Conservation (phyloP, 805 yeast species). For the Soucietia sequanensis region DNA sequence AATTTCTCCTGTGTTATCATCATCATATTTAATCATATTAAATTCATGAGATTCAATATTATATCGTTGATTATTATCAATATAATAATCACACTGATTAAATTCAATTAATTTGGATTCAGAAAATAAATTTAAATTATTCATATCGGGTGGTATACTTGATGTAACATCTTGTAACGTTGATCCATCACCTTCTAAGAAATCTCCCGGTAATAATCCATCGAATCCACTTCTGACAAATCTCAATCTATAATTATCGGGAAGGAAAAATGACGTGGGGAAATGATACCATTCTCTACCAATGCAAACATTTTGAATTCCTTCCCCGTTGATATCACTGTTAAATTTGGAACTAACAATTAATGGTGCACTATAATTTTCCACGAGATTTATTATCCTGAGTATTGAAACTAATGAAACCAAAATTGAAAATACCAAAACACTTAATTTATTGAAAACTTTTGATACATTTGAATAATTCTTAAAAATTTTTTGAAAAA, state of each 20-base stretch:
- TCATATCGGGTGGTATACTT: conserved; percentile 62
- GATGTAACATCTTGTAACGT: conserved; percentile 36
- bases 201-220: conserved; percentile 89
- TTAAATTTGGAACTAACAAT: conserved; percentile 25
- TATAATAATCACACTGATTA: conserved; percentile 60
- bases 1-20: conserved; percentile 11
- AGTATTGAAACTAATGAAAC: conserved; percentile 31
- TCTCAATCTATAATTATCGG: conserved; percentile 57
- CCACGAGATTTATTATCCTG: conserved; percentile 58
- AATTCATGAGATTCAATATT: conserved; percentile 45
- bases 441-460: background rate
- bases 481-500: no score
- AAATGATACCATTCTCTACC: conserved; percentile 95
- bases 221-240: conserved; percentile 78
- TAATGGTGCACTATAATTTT: conserved; percentile 75
- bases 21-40: conserved; percentile 12
- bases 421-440: conserved; percentile 27
- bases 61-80: conserved; percentile 61
- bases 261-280: conserved; percentile 84
- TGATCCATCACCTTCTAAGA: conserved; percentile 43
- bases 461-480: conserved; percentile 2
- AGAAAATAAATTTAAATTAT: conserved; percentile 69
- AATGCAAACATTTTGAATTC: conserved; percentile 84
- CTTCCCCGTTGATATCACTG: no score
- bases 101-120: conserved; percentile 50